Conservation (phyloP, 768 basidiomycete species). For the Myochromella boudieri region DNA sequence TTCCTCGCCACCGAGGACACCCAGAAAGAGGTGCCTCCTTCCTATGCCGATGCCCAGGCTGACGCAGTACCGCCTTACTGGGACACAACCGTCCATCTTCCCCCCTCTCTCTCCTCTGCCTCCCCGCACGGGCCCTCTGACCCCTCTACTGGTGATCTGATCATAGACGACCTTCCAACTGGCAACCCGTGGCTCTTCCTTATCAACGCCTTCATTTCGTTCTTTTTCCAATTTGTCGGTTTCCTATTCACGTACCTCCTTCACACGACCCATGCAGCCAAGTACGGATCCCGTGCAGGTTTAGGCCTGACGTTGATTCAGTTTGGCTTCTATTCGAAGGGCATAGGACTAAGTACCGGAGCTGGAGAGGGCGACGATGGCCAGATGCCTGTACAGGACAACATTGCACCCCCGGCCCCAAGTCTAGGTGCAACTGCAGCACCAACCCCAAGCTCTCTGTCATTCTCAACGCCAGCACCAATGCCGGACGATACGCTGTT, state of each 20-base stretch:
- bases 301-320: slow-evolving; percentile 96
- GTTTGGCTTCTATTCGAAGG: slow-evolving; percentile 73
- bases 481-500: slow-evolving; percentile 34
- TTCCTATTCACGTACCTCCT: slow-evolving; percentile 92
- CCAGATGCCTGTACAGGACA: background rate
- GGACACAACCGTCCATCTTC: slow-evolving; percentile 93
- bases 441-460: background rate
- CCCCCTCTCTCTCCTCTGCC: too few relatives aligned
- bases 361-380: background rate
- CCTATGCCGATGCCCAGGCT: slow-evolving; percentile 83
- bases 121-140: slow-evolving; percentile 46
- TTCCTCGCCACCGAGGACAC: slow-evolving; percentile 76
- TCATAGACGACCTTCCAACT: slow-evolving; percentile 90
- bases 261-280: slow-evolving; percentile 88
- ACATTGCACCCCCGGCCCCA: background rate
- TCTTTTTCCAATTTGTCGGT: slow-evolving; percentile 97
- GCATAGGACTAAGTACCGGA: background rate
- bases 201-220: slow-evolving; percentile 80
- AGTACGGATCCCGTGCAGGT: slow-evolving; percentile 90
- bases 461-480: slow-evolving; percentile 32
- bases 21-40: slow-evolving; percentile 83
- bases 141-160: slow-evolving; percentile 54
- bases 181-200: slow-evolving; percentile 76
- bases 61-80: slow-evolving; percentile 95
- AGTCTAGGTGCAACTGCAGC: background rate